Base-by-base conservation (phyloP, 768 basidiomycete species). In the Cystobasidium onofrii region DNA sequence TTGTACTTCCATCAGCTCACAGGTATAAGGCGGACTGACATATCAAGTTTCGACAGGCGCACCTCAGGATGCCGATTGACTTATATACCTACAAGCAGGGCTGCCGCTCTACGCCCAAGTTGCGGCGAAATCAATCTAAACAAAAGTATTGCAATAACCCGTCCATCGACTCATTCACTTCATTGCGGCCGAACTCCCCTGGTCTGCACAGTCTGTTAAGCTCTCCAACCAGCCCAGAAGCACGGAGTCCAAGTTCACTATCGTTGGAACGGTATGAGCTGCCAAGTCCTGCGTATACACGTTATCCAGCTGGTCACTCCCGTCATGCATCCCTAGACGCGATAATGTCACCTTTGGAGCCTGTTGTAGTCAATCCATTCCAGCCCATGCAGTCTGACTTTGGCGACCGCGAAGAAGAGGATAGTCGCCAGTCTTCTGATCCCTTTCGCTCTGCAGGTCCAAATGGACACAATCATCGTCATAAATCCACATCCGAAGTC, bases 11-110 rank as follows among this genome's bases (percentile, higher is more conserved):
- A 12, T 50, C n/a, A 7, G 18, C 41, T 43, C 41, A 9, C 41
- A 43, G 18, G 41, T 18, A 43, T n/a, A n/a, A n/a, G n/a, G n/a
- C 39, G 15, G 15, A 15, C 39, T 15, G 15, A 15, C 39, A 39
- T 6, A 50, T 7, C 46, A 50, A 7, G 27, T 27, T 4, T 29
- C 12, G 33, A 55, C 54, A 55, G 33, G 2, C 15, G 33, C 17
- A 60, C 12, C 4, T 69, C 31, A 69, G 4, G n/a, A 71, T 71
- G 69, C 52, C 50, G n/a, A 13, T 71, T 7, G 54, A 60, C 6
- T 13, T 71, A 15, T 71, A 71, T 27, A 34, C 12, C 33, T 71
- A 55, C 52, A 71, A 71, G 69, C 20, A 36, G 66, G 66, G 66
- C 66, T 69, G 34, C 12, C 66, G 69, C 1, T 71, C 69, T 7